Percentiles rank a stretch among this genome's conserved stretches.
phyloP scores from a whole-genome alignment of 805 yeast species.

The Nakazawaea sp. region DNA sequence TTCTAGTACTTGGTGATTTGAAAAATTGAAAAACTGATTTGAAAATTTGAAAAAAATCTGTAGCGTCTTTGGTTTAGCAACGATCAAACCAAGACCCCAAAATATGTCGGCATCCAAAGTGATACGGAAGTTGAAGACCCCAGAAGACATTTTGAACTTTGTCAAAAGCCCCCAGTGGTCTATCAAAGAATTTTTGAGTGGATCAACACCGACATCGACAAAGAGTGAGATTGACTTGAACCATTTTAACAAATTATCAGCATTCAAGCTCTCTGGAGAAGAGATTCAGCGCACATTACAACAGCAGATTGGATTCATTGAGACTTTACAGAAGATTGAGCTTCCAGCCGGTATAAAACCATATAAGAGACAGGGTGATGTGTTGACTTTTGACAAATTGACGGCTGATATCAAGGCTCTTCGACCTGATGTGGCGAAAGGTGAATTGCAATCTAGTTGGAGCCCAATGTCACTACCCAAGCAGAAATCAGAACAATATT shows the following conservation, averaged over 20 bases:
- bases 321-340: conserved; percentile 31
- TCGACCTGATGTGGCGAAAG: conserved; percentile 23
- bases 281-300: conserved; percentile 29
- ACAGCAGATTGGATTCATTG: conserved; percentile 44
- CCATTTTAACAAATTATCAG: conserved; percentile 30
- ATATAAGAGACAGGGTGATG: no score
- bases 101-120: conserved; percentile 7
- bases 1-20: no score
- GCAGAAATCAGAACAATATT: conserved; percentile 29
- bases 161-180: conserved; percentile 21
- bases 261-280: conserved; percentile 28
- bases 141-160: conserved; percentile 15
- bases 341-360: no score
- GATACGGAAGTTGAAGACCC: conserved; percentile 9
- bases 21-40: no score
- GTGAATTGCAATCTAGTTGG: conserved; percentile 38
- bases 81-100: no score
- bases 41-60: no score
- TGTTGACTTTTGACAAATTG: conserved; percentile 25
- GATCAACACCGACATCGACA: conserved; percentile 12
- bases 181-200: conserved; percentile 17
- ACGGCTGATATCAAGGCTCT: conserved; percentile 18
- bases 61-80: no score
- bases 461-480: conserved; percentile 28
- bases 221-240: conserved; percentile 11